These are phyloP conservation scores for Melaleuca quinquenervia DNA, from an alignment of 345 rosid genomes.

Conservation along the genomic window DNA sequence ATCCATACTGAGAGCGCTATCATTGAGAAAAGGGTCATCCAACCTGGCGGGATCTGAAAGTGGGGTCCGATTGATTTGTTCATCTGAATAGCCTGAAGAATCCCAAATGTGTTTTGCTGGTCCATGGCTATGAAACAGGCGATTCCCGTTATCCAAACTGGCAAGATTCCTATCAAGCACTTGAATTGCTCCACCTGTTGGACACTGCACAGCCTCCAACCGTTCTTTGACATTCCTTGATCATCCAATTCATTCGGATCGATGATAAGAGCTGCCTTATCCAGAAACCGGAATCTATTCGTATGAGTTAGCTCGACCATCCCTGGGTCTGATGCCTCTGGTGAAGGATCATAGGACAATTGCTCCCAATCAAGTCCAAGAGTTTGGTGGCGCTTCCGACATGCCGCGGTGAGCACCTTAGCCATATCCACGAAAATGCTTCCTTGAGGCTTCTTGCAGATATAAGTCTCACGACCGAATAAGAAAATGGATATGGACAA, in stretches of 20 bases:
- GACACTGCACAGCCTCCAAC: constrained; percentile 52
- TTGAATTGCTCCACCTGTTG: constrained; percentile 59
- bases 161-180: constrained; percentile 29
- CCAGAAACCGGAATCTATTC: constrained; percentile 31
- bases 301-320: constrained; percentile 15
- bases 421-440: constrained; percentile 39
- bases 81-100: constrained; percentile 50
- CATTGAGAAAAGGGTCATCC: constrained; percentile 60
- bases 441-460: constrained; percentile 37
- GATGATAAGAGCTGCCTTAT: constrained; percentile 40
- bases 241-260: constrained; percentile 36
- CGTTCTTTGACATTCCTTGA: constrained; percentile 23
- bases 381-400: constrained; percentile 17
- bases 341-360: constrained; percentile 21
- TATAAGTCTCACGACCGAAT: constrained; percentile 39
- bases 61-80: constrained; percentile 18
- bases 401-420: constrained; percentile 40
- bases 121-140: constrained; percentile 53
- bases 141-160: constrained; percentile 58
- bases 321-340: neutral
- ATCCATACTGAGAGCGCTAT: constrained; percentile 57
- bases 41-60: constrained; percentile 49
- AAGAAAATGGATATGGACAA: constrained; percentile 39
- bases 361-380: neutral
- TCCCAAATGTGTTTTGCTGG: constrained; percentile 51